These are phyloP conservation scores for Vigna mungo DNA, from an alignment of 306 rosid species.

Conservation along the genomic window DNA sequence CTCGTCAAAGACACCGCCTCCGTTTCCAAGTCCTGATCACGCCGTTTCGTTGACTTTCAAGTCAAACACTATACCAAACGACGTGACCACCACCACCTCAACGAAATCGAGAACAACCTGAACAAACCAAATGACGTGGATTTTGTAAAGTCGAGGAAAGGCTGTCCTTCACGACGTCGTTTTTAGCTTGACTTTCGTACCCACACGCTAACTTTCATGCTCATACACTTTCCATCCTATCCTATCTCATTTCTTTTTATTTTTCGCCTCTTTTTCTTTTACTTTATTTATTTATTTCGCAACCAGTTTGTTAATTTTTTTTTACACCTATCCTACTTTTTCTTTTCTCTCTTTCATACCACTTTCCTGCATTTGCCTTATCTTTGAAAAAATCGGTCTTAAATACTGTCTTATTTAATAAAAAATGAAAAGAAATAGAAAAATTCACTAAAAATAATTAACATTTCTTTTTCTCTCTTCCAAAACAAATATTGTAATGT, in stretches of 20 bases:
- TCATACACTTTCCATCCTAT: neutral
- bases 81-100: neutral
- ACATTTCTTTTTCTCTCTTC: neutral
- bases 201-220: conserved; percentile 40
- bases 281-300: neutral
- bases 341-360: neutral
- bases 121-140: conserved; percentile 43
- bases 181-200: conserved; percentile 61
- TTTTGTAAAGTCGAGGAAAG: conserved; percentile 57
- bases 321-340: neutral
- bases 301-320: neutral
- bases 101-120: no score
- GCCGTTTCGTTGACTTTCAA: conserved; percentile 44
- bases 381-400: neutral
- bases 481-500: no score
- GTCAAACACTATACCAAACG: neutral
- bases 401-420: neutral
- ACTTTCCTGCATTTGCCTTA: neutral
- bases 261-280: neutral
- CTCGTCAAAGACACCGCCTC: conserved; percentile 73
- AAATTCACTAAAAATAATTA: neutral
- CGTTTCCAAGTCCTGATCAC: conserved; percentile 72
- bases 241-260: neutral
- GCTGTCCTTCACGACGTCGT: conserved; percentile 68
- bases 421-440: neutral